Evolutionary conservation across 768 basidiomycete species (phyloP), one percentile per base, ranked within the genome.

Genomic region (Calocybe indica): DNA sequence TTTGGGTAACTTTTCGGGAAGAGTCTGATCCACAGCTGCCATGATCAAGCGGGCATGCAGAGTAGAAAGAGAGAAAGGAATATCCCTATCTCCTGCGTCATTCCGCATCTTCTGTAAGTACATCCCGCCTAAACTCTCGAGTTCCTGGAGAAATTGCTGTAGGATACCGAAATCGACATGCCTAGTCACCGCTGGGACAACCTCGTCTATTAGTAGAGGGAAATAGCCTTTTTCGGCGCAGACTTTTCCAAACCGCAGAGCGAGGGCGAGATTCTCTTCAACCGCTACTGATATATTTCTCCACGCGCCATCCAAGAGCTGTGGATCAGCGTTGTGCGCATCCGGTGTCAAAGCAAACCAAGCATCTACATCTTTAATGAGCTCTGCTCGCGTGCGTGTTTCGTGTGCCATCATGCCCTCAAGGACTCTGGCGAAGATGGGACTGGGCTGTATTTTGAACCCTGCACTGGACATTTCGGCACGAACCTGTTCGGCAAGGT

Each of bases 141-240:
- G 42, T n/a, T 43, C 42, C 22, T 4, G 22, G 2, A 47, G 22
- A 37, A 68, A 55, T 7, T 45, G 40, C 10, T 51, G 38, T 39
- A 55, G 40, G 7, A 46, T 48, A 14, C 45, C 47, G 5, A 39
- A 12, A 30, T 44, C 50, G 14, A 48, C 53, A 31, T 53, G 45
- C 2, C 41, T 34, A 22, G 46, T 43, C 15, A 65, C 47, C 8
- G 62, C 28, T 7, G 69, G 66, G 7, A 63, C 32, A 43, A 69
- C 49, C 15, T 57, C 49, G 5, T 56, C 40, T 35, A 54, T 33
- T 7, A 65, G 57, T 6, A 65, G 33, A 11, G 37, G 5, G 5
- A 35, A 47, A 47, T 73, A 74, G 0, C 82, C 82, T 53, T 77
- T 80, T 12, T 64, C 60, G 3, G 73, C 72, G n/a, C 68, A 64